Evolutionary conservation across 2,329 filamentous ascomycete species (phyloP).

Genomic region (Trichoderma atroviride): DNA sequence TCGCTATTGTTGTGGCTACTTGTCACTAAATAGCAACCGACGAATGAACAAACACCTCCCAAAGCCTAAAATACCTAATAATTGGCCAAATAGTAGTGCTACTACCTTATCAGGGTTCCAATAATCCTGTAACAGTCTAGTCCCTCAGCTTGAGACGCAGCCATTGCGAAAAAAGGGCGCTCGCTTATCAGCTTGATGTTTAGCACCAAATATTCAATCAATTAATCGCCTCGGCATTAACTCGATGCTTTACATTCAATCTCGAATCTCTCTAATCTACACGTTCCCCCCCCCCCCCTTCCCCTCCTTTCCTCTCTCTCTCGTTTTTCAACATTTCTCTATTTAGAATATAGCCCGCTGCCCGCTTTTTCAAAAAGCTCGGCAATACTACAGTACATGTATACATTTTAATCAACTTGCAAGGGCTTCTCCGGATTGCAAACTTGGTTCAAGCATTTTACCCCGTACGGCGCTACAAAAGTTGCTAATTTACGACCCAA

Average conservation of each 20-base stretch:
- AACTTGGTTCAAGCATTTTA: neutral
- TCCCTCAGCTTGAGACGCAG: neutral
- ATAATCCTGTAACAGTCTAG: neutral
- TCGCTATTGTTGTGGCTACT: neutral
- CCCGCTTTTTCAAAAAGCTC: neutral
- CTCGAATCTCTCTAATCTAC: neutral
- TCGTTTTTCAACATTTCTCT: neutral
- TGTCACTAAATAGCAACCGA: neutral
- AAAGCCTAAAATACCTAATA: neutral
- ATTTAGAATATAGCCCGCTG: neutral
- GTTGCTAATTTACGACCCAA: neutral
- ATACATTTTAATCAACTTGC: too few relatives aligned
- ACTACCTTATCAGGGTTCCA: neutral
- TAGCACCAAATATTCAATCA: neutral
- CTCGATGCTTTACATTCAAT: neutral
- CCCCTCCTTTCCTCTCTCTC: too few relatives aligned
- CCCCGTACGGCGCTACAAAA: neutral
- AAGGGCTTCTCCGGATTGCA: neutral
- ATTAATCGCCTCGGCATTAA: neutral
- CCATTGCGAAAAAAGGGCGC: neutral
- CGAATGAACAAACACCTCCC: neutral
- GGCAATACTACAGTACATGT: neutral
- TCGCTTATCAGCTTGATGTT: neutral
- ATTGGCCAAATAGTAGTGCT: neutral
- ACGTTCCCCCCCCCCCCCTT: neutral